Evolutionary conservation across 371 early-diverging fungal genomes (phyloP), one percentile per base, ranked within the genome.

Genomic region (Thermomucor indicae-seudaticae): DNA sequence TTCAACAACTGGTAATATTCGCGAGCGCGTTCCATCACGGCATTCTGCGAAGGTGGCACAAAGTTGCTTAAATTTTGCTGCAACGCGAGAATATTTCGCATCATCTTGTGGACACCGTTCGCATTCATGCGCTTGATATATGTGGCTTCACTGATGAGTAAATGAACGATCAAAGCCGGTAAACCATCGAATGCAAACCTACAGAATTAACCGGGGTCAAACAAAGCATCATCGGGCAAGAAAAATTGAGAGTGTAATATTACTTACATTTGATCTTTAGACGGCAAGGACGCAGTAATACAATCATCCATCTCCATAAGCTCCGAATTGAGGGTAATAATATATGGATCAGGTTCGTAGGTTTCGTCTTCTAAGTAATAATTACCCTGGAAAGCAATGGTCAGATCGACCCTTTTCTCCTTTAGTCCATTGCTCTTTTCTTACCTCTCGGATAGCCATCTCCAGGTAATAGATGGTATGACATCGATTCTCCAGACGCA

Each of bases 401-500:
- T 27, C 16, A 28, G n/a, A 4, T 39, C 43, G 28, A 37, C 30
- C 6, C 17, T 14, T 6, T 25, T 17, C 27, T 7, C 29, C 20
- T 11, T 23, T 34, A 16, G 32, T 11, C n/a, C 23, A 16, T 12
- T 39, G n/a, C 8, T 28, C 10, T 11, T 16, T 1, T n/a, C 38
- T 61, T 64, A 88, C 91, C 75, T 95, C 95, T n/a, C 95, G 80
- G 37, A 89, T 83, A 4, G 92, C 93, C 66, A 95, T 74, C 58
- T 96, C 95, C 46, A 94, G 64, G 52, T 88, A 93, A 54, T 90
- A 92, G 69, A 93, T 81, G 32, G 88, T 78, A 65, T 93, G 95
- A 42, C 90, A 86, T 14, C 93, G 81, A 19, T 89, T 71, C 64
- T 96, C 96, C 17, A 93, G 70, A 29, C 92, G 77, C 19, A 96